These are phyloP conservation scores for Micractinium conductrix DNA, from an alignment of 139 green algal genomes.

Conservation along the genomic window DNA sequence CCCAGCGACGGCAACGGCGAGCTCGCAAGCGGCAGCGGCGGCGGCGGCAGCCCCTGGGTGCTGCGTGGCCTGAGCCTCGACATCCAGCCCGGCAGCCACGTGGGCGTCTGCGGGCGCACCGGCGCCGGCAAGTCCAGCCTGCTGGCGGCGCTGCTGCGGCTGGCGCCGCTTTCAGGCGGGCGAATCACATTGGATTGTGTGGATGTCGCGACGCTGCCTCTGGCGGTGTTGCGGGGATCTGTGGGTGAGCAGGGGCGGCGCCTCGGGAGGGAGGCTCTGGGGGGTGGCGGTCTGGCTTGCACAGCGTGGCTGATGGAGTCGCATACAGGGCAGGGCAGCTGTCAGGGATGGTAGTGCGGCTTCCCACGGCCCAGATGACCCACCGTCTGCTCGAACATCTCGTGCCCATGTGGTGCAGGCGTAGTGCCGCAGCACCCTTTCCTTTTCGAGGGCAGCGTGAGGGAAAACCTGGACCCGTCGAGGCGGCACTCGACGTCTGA, in stretches of 20 bases:
- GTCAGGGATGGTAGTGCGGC: too few species aligned
- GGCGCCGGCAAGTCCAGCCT: conserved; percentile 75
- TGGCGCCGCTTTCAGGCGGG: conserved; percentile 54
- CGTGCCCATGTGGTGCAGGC: neutral
- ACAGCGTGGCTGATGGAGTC: too few species aligned
- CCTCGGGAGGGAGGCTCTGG: too few species aligned
- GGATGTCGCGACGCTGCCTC: conserved; percentile 49
- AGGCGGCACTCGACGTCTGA: conserved; percentile 40
- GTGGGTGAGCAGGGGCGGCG: conserved; percentile 55
- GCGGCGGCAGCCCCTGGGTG: conserved; percentile 31
- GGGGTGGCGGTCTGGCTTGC: too few species aligned
- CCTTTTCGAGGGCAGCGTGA: conserved; percentile 73
- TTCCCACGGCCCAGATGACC: too few species aligned
- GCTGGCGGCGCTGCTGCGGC: conserved; percentile 64
- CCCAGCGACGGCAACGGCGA: too few species aligned
- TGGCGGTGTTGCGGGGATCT: conserved; percentile 46
- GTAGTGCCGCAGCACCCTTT: conserved; percentile 75
- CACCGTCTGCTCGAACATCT: too few species aligned
- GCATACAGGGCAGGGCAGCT: too few species aligned
- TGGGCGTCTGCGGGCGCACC: conserved; percentile 67
- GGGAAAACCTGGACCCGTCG: conserved; percentile 76
- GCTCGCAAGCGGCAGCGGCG: neutral
- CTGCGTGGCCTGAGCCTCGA: conserved; percentile 55
- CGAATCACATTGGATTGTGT: conserved; percentile 48
- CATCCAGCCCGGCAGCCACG: conserved; percentile 24